Evolutionary conservation across 495 filamentous ascomycete genomes (phyloP), one percentile per base, ranked within the genome.

Genomic region (Annulohypoxylon maeteangense): DNA sequence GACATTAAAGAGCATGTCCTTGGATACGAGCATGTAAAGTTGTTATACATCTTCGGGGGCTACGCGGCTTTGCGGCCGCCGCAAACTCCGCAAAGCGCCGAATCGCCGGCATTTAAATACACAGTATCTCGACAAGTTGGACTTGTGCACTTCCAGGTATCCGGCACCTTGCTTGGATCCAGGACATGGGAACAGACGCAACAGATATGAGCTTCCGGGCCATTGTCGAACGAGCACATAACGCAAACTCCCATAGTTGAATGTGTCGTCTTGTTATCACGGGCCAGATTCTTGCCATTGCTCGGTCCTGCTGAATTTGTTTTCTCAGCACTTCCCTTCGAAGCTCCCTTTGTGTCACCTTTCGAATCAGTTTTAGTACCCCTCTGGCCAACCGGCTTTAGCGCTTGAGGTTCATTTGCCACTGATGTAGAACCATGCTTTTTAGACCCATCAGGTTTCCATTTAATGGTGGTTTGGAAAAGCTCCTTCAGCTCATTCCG

Each of bases 81-180:
- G 74, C 91, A 93, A 23, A 90, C 78, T 18, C 89, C 90, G 74
- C 91, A 94, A 7, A 88, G 70, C 14, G 87, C 89, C 31, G 81
- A 86, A 74, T 92, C 90, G 1, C 82, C 84, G 2, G 89, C 82
- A 71, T 93, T 94, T 50, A 87, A 62, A 74, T 92, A 93, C 7
- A 71, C 31, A 31, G 80, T 83, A 31, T 80, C 85, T 58, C 75
- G 72, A 72, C 90, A 92, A 2, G 77, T 69, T 12, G 72, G 68
- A 72, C 85, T 88, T 18, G 69, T 73, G 71, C 91, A 93, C 32
- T 79, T 80, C 91, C 91, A 93, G 20, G 84, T 78, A 27, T 80
- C 70, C 2, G 80, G 75, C 31, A 89, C 79, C 44, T 81, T 82
- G 11, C 74, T 56, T 0, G 82, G 75, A 38, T 88, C 79, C 16